phyloP scores from a whole-genome alignment of 2,329 filamentous ascomycete species.

The Colletotrichum sp. region DNA sequence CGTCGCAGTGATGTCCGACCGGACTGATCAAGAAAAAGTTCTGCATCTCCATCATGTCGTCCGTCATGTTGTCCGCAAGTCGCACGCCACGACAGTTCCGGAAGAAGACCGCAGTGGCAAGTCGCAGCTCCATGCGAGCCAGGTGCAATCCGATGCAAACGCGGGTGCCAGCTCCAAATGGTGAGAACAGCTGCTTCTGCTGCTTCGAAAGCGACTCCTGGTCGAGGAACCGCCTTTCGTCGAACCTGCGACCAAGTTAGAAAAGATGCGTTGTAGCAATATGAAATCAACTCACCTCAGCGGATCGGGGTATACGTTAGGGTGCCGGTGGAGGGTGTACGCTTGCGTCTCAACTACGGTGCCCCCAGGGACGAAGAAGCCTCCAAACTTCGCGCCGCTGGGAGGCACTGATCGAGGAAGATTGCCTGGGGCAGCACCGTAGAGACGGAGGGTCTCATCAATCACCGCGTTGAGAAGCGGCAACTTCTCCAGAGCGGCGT shows the following conservation, averaged over 20 bases:
- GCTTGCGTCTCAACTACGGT: constrained; percentile 45
- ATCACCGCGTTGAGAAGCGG: constrained; percentile 47
- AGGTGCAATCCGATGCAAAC: constrained; percentile 62
- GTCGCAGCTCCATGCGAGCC: constrained; percentile 59
- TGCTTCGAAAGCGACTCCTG: constrained; percentile 19
- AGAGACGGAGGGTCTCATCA: constrained; percentile 49
- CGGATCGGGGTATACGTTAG: constrained; percentile 43
- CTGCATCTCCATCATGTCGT: constrained; percentile 38
- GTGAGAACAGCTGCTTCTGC: constrained; percentile 54
- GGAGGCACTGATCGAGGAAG: constrained; percentile 45
- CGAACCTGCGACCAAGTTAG: neutral
- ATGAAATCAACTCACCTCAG: constrained; percentile 14
- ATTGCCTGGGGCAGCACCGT: constrained; percentile 41
- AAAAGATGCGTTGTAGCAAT: rapidly evolving
- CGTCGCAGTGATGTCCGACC: constrained; percentile 34
- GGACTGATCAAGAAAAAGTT: constrained; percentile 38
- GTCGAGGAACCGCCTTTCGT: neutral
- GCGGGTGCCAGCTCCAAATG: constrained; percentile 54
- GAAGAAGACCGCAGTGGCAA: constrained; percentile 57
- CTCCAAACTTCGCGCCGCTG: constrained; percentile 41
- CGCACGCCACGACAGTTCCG: constrained; percentile 43
- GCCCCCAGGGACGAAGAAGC: constrained; percentile 43
- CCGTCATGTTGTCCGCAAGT: constrained; percentile 35
- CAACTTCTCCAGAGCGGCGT: constrained; percentile 37
- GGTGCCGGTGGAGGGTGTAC: constrained; percentile 52